Evolutionary conservation across 768 basidiomycete species (phyloP).

Genomic region (Rhodosporidiobolus odoratus): DNA sequence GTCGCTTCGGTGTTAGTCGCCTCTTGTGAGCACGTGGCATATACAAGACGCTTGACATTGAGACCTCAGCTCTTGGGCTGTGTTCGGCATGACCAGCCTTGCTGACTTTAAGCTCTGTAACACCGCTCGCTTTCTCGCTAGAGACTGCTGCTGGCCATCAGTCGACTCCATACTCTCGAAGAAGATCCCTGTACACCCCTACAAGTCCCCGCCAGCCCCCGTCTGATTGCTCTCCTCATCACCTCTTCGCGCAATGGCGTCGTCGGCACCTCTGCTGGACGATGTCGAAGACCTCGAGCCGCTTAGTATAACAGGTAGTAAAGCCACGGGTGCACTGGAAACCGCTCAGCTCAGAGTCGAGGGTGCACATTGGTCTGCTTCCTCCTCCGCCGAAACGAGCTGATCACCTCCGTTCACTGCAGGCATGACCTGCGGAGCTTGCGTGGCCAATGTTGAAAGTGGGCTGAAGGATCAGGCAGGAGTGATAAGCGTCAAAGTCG

Average conservation of each 20-base stretch:
- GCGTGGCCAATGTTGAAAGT: constrained; percentile 84
- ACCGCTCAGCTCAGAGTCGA: constrained; percentile 28
- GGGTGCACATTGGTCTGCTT: constrained; percentile 4
- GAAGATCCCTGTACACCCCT: too few relatives aligned
- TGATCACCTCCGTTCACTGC: not conserved
- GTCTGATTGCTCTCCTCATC: not conserved
- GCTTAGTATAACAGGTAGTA: constrained; percentile 3
- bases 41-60: too few relatives aligned
- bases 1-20: not conserved
- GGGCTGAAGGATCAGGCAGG: constrained; percentile 77
- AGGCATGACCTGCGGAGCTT: constrained; percentile 60
- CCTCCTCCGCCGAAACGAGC: not conserved
- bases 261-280: not conserved
- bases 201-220: not conserved
- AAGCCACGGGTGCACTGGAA: not conserved
- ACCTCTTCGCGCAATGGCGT: not conserved
- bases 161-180: not conserved
- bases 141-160: not conserved
- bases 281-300: constrained; percentile 1
- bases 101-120: not conserved
- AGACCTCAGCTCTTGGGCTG: too few relatives aligned
- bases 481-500: constrained; percentile 87
- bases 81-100: not conserved
- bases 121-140: not conserved
- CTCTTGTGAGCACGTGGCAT: too few relatives aligned